These are phyloP conservation scores for Sphagnurus paluster DNA, from an alignment of 1,284 basidiomycete species.

Conservation along the genomic window DNA sequence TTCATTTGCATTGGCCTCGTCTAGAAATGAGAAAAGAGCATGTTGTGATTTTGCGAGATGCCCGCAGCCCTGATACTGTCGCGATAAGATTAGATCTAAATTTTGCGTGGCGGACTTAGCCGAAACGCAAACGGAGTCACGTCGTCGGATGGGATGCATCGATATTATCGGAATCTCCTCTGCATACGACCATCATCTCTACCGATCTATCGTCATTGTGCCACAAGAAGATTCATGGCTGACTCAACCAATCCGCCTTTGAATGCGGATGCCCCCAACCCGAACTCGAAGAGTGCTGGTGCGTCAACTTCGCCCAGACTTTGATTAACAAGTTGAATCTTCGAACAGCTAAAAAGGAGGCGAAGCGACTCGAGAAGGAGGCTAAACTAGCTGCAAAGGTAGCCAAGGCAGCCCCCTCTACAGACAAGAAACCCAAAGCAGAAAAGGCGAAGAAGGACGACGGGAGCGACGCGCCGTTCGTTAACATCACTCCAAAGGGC, in stretches of 20 bases:
- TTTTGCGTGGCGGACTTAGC: constrained; percentile 17
- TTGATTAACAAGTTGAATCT: background rate
- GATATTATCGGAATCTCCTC: constrained; percentile 16
- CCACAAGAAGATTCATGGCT: constrained; percentile 10
- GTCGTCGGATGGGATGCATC: constrained; percentile 12
- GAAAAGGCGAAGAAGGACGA: constrained; percentile 80
- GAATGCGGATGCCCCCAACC: constrained; percentile 13
- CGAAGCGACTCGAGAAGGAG: constrained; percentile 67
- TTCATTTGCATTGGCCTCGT: too few relatives aligned
- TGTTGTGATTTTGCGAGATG: too few relatives aligned
- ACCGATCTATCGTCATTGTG: background rate
- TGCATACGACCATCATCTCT: constrained; percentile 9
- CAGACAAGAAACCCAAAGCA: constrained; percentile 71
- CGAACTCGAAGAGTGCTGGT: constrained; percentile 38
- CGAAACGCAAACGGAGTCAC: constrained; percentile 16
- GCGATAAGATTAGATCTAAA: constrained; percentile 17
- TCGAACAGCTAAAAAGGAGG: constrained; percentile 69
- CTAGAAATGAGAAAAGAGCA: too few relatives aligned
- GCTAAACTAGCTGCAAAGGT: constrained; percentile 81
- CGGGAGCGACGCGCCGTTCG: constrained; percentile 70
- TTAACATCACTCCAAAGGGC: constrained; percentile 85
- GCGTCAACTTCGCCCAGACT: constrained; percentile 5
- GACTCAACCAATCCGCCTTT: constrained; percentile 1
- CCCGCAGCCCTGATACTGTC: too few relatives aligned
- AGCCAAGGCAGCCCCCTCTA: constrained; percentile 45